Percentiles rank a stretch among this genome's conserved stretches.
These are phyloP conservation scores for Hanseniaspora uvarum DNA, from an alignment of 1,139 yeast genomes.

Conservation along the genomic window DNA sequence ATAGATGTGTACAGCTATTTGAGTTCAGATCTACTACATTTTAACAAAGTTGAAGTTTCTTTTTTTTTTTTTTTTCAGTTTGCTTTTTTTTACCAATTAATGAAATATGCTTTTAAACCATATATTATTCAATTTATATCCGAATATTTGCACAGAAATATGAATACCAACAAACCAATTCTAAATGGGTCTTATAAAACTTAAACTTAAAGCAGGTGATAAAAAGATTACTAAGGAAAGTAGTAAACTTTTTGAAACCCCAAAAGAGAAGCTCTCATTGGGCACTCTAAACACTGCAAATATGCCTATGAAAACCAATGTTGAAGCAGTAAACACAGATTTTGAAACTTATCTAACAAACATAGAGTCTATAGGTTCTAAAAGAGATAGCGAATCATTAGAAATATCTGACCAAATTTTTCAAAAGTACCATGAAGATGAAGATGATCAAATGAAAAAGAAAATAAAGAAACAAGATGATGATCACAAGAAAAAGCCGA, in stretches of 20 bases:
- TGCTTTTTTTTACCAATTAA: neutral
- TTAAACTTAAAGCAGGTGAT: neutral
- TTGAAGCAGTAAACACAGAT: neutral
- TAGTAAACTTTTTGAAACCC: neutral
- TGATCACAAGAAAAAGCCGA: neutral
- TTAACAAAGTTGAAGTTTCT: neutral
- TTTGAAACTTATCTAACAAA: neutral
- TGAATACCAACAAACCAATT: neutral
- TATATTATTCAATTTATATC: neutral
- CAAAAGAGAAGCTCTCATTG: neutral
- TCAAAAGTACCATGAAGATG: neutral
- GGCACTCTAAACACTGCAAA: neutral
- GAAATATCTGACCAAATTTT: neutral
- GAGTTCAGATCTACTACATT: too few species aligned
- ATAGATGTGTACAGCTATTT: too few species aligned
- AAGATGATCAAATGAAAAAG: neutral
- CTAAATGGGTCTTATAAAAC: neutral
- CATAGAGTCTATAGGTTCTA: neutral
- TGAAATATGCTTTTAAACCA: neutral
- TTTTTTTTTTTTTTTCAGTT: neutral
- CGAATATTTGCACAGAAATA: neutral
- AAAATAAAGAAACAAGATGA: neutral
- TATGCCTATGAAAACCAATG: neutral
- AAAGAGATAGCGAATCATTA: neutral
- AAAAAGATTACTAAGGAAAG: neutral